Evolutionary conservation across 2,329 filamentous ascomycete genomes (phyloP).

Genomic region (Talaromyces piceae): DNA sequence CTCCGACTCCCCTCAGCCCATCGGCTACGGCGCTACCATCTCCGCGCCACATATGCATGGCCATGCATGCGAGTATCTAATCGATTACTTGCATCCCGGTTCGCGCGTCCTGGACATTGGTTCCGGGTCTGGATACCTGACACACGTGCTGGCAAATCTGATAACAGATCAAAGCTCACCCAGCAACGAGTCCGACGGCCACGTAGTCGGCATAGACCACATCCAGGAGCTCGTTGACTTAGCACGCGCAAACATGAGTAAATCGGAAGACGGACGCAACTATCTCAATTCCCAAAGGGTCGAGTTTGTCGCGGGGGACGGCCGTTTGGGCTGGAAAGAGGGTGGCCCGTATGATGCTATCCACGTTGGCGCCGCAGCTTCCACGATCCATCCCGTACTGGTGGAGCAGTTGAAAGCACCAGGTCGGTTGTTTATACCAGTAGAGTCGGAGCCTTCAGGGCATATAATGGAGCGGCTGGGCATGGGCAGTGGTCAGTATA

Average conservation of each 20-base stretch:
- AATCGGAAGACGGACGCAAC: constrained; percentile 50
- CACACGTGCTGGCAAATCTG: constrained; percentile 77
- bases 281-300: constrained; percentile 60
- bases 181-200: constrained; percentile 28
- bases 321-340: constrained; percentile 57
- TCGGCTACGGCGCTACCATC: constrained; percentile 62
- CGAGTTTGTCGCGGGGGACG: constrained; percentile 68
- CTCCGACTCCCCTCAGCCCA: constrained; percentile 61
- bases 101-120: constrained; percentile 64
- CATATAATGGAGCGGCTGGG: constrained; percentile 14
- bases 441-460: constrained; percentile 40
- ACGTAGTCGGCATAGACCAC: constrained; percentile 68
- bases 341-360: constrained; percentile 75
- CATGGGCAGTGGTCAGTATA: constrained; percentile 43
- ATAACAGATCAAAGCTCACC: constrained; percentile 34
- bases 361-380: constrained; percentile 84
- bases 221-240: constrained; percentile 57
- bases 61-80: constrained; percentile 55
- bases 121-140: constrained; percentile 74
- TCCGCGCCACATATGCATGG: constrained; percentile 69
- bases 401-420: constrained; percentile 71
- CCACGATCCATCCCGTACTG: constrained; percentile 61
- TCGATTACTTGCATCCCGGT: constrained; percentile 49
- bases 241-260: constrained; percentile 58
- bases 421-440: constrained; percentile 64